Evolutionary conservation across 2,329 filamentous ascomycete genomes (phyloP).

Genomic region (Colletotrichum liaoningense): DNA sequence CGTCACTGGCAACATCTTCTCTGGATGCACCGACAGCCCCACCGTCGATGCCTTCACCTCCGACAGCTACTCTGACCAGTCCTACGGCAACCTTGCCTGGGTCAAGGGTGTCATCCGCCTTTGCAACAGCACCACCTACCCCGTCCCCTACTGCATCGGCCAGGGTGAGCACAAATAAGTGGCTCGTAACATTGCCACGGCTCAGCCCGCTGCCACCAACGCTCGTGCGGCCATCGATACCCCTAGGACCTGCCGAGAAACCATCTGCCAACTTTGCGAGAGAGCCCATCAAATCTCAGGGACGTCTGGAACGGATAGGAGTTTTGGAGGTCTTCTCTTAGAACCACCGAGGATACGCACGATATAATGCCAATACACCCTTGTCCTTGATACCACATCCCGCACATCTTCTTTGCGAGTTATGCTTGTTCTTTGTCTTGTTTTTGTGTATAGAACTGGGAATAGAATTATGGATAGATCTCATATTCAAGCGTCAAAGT

Average conservation of each 20-base stretch:
- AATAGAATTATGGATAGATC: constrained; percentile 4
- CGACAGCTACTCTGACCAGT: constrained; percentile 48
- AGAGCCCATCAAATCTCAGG: constrained; percentile 16
- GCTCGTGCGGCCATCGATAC: neutral
- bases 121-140: constrained; percentile 49
- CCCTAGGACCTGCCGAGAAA: neutral
- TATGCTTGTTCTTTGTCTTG: constrained; percentile 19
- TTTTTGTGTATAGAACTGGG: constrained; percentile 8
- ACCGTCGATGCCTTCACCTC: constrained; percentile 43
- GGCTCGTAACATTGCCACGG: neutral
- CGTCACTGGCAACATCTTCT: constrained; percentile 47
- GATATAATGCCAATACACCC: constrained; percentile 22
- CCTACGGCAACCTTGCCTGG: constrained; percentile 48
- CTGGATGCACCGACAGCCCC: constrained; percentile 47
- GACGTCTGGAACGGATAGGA: constrained; percentile 31
- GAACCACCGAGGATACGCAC: constrained; percentile 21
- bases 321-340: constrained; percentile 27
- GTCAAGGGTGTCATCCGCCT: constrained; percentile 52
- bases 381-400: constrained; percentile 27
- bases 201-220: neutral
- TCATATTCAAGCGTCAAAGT: neutral
- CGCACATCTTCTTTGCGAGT: constrained; percentile 13
- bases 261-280: constrained; percentile 20
- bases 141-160: constrained; percentile 51
- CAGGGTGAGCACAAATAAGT: constrained; percentile 39